Evolutionary conservation across 2,329 filamentous ascomycete species (phyloP).

Genomic region (Colletotrichum musicola): DNA sequence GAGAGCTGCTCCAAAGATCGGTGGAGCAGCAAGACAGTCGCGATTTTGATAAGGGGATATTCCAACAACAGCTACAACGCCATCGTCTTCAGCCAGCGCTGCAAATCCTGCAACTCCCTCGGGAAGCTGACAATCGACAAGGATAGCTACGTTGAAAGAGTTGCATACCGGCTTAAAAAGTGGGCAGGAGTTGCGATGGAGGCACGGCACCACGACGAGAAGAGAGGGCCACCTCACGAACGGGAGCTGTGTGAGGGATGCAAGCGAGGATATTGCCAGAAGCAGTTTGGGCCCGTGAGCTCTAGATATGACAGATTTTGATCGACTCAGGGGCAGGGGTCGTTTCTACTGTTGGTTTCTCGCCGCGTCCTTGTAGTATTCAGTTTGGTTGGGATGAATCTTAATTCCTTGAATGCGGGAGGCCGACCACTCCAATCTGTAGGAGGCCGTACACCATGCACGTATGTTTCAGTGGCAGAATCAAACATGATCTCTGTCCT

Average conservation of each 20-base stretch:
- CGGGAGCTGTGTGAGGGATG: background rate
- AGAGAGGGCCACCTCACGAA: background rate
- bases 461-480: too few relatives aligned
- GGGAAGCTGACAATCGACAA: background rate
- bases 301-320: too few relatives aligned
- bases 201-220: background rate
- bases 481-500: too few relatives aligned
- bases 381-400: too few relatives aligned
- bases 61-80: slow-evolving; percentile 49
- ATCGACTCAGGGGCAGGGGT: too few relatives aligned
- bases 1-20: slow-evolving; percentile 37
- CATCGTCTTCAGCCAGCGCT: slow-evolving; percentile 52
- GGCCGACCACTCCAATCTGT: too few relatives aligned
- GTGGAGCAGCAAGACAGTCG: slow-evolving; percentile 51
- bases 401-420: too few relatives aligned
- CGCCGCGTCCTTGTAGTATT: too few relatives aligned
- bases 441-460: too few relatives aligned
- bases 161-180: background rate
- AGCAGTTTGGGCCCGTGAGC: background rate
- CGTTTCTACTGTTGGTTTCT: too few relatives aligned
- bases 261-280: background rate
- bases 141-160: background rate
- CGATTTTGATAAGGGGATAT: slow-evolving; percentile 51
- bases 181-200: background rate
- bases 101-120: slow-evolving; percentile 45